phyloP scores from a whole-genome alignment of 192 early-diverging fungal species.

The Anaeromyces robustus region DNA sequence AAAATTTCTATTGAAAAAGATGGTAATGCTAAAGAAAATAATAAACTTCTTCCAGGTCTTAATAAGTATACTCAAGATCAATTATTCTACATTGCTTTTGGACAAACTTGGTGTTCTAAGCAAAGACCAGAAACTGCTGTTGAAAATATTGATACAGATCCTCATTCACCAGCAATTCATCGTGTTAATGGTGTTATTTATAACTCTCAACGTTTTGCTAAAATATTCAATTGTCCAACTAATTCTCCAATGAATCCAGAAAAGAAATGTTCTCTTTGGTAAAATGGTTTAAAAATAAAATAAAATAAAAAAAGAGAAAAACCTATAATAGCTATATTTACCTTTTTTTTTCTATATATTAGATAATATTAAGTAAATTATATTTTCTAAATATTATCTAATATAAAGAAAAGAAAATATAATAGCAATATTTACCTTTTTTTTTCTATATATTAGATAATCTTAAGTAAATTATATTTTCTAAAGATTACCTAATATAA shows the following conservation, averaged over 20 bases:
- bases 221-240: constrained; percentile 47
- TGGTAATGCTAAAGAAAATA: not conserved
- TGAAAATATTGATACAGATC: constrained; percentile 30
- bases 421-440: too few species aligned
- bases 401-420: too few species aligned
- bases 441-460: too few species aligned
- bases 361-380: too few species aligned
- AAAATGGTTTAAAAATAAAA: too few species aligned
- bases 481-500: too few species aligned
- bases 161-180: constrained; percentile 44
- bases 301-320: too few species aligned
- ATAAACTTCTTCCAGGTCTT: constrained; percentile 23
- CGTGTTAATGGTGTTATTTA: constrained; percentile 53
- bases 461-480: too few species aligned
- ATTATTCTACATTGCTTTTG: constrained; percentile 52
- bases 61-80: constrained; percentile 35
- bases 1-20: not conserved
- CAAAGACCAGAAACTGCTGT: constrained; percentile 14
- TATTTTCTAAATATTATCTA: too few species aligned
- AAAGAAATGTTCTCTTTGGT: constrained; percentile 22
- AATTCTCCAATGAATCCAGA: constrained; percentile 53
- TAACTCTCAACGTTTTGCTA: constrained; percentile 48
- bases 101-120: constrained; percentile 42
- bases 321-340: too few species aligned
- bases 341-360: too few species aligned